Base-by-base conservation (phyloP, 176 grass and related monocot genomes). In the Oryza glaberrima region DNA sequence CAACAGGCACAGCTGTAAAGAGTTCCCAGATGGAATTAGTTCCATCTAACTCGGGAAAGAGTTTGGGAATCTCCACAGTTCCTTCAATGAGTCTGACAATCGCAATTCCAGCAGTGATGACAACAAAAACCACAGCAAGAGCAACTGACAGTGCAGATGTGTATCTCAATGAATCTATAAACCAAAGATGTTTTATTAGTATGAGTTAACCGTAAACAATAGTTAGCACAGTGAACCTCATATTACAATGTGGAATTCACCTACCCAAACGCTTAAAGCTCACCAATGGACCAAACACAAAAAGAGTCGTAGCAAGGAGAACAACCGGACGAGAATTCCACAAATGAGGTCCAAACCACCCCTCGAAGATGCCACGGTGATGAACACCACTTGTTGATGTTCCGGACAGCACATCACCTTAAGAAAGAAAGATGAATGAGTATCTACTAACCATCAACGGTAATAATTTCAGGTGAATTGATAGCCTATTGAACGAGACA, bases 361-460 rank as follows among this genome's bases (percentile, higher is more conserved):
- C 87, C 90, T 98, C 96, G 54, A 95, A 88, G 28, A 98, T 82
- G 26, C 96, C 93, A 61, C 38, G 84, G 81, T 98, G 93, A 81
- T 94, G 93, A 65, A 88, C 73, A 43, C 93, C 93, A n/a, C 52
- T 88, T 58, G 93, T 85, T 20, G 95, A 95, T 90, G 93, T 98
- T 85, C 95, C 95, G 9, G 95, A 98, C 17, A 98, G 81, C 75
- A 98, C 96, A 83, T 98, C 96, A 83, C 93, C 95, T 98, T 30
- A 26, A 65, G 40, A 45, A 44, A 56, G 36, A 65, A 58, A 73
- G 38, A 77, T 26, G 11, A 26, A 83, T 7, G 0, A 9, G 60
- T 61, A 61, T 2, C 1, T 22, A 61, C 20, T 22, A 61, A 9
- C 19, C 17, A 69, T 20, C 65, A 38, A 63, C 35, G 77, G 22